Conservation (phyloP, 2,329 filamentous ascomycete genomes). For the Aureobasidium sp. region DNA sequence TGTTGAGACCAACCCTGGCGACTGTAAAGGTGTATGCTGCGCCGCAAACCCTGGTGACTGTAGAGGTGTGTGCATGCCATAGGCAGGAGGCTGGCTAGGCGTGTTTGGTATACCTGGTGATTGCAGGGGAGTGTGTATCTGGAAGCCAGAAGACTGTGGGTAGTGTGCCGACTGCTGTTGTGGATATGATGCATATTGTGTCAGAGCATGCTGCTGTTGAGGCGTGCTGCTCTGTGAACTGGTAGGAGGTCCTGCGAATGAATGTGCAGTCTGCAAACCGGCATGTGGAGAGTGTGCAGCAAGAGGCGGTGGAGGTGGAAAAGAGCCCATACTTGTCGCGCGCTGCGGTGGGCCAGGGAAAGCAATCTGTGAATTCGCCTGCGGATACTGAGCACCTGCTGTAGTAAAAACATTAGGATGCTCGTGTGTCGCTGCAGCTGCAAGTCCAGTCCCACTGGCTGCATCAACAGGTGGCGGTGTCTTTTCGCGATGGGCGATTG, state of each 20-base stretch:
- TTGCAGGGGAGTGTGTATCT: conserved; percentile 13
- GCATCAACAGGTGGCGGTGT: conserved; percentile 66
- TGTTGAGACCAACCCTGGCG: conserved; percentile 26
- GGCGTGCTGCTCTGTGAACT: conserved; percentile 16
- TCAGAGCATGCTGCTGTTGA: conserved; percentile 15
- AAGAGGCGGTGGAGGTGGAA: conserved; percentile 26
- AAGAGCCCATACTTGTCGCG: conserved; percentile 17
- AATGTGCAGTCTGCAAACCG: conserved; percentile 7
- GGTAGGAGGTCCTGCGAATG: conserved; percentile 15
- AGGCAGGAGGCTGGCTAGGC: conserved; percentile 25
- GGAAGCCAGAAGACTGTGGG: conserved; percentile 13
- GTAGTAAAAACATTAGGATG: conserved; percentile 18
- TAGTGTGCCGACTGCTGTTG: conserved; percentile 11
- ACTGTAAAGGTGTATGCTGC: conserved; percentile 23
- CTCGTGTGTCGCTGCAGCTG: conserved; percentile 30
- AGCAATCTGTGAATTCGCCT: conserved; percentile 6
- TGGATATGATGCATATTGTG: conserved; percentile 26
- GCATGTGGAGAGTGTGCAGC: conserved; percentile 10
- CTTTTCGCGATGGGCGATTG: conserved; percentile 65
- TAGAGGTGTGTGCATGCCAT: conserved; percentile 28
- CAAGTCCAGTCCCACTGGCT: conserved; percentile 39
- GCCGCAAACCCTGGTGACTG: conserved; percentile 21
- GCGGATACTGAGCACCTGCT: conserved; percentile 14
- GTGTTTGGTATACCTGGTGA: conserved; percentile 20
- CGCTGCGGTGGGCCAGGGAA: conserved; percentile 33